phyloP scores from a whole-genome alignment of 108 stramenopile genomes.

The Schizochytrium sp. region DNA sequence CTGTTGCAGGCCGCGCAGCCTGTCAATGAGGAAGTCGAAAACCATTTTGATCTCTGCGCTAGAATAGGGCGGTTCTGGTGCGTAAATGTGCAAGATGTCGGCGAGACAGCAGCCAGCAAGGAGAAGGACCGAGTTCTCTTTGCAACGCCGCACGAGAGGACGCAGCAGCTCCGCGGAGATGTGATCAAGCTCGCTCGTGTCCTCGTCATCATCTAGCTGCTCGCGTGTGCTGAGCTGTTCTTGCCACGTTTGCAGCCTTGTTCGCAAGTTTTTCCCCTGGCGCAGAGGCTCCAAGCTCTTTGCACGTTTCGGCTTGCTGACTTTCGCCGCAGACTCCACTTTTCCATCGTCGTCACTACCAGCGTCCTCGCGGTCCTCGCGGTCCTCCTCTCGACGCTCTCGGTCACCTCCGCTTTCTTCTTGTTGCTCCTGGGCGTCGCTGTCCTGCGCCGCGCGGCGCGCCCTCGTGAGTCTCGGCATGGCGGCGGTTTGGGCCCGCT shows the following conservation, averaged over 20 bases:
- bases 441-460: neutral
- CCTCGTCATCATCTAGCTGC: neutral
- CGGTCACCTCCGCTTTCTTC: neutral
- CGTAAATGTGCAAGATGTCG: neutral
- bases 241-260: neutral
- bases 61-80: neutral
- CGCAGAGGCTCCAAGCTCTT: neutral
- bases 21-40: neutral
- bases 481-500: neutral
- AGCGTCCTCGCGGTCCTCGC: neutral
- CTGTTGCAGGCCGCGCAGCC: neutral
- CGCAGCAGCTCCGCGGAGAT: neutral
- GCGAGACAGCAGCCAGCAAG: slow-evolving; percentile 1
- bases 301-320: neutral
- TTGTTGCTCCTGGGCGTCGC: neutral
- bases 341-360: neutral
- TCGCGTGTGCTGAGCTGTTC: neutral
- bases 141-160: neutral
- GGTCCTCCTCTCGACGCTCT: neutral
- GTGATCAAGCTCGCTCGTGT: neutral
- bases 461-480: slow-evolving; percentile 2
- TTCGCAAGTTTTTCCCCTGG: neutral
- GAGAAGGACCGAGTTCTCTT: neutral
- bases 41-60: neutral
- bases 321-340: neutral